Base-by-base conservation (phyloP, 352 stramenopile genomes). In the Pythium inflatum region DNA sequence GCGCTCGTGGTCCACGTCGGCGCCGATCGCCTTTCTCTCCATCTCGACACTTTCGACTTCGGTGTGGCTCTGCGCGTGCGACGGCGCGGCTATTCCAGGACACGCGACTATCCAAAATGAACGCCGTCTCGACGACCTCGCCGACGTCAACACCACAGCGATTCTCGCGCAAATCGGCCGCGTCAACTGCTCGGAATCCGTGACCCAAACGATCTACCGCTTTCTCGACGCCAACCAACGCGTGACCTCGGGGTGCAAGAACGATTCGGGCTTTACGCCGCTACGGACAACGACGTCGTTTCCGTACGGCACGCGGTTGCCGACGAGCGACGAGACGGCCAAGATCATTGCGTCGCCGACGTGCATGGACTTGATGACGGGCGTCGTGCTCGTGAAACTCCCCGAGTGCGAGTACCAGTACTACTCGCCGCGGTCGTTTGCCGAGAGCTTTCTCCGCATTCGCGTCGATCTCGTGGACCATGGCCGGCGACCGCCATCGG, bases 301-400 rank as follows among this genome's bases (percentile, higher is more conserved):
- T 41, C 62, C 65, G 24, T 69, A 68, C 51, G 41, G 46, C 24
- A 62, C 59, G 4, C 59, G 62, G 31, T 50, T 73, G 2, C 74
- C 74, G 5, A 25, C 49, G 14, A 41, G 57, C 27, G 66, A 71
- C 6, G 41, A 77, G 54, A 76, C 66, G 3, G 34, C 31, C 8
- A 58, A 62, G 24, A 58, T 80, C 8, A 72, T 61, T 41, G 25
- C 36, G 16, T 76, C 66, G 25, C 66, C 48, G 3, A 67, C 66
- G 1, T 80, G 74, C 36, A 70, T 73, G 66, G 70, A 77, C 40
- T 16, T 79, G 27, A 38, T 79, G 36, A 67, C 73, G 0, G 73
- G 73, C 8, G 30, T 80, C 38, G 59, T 78, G 40, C 58, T 78
- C 20, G 66, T 59, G 31, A 75, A 78, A 53, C 48, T 80, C 20